Conservation (phyloP, 495 filamentous ascomycete genomes). For the Cairneyella variabilis region DNA sequence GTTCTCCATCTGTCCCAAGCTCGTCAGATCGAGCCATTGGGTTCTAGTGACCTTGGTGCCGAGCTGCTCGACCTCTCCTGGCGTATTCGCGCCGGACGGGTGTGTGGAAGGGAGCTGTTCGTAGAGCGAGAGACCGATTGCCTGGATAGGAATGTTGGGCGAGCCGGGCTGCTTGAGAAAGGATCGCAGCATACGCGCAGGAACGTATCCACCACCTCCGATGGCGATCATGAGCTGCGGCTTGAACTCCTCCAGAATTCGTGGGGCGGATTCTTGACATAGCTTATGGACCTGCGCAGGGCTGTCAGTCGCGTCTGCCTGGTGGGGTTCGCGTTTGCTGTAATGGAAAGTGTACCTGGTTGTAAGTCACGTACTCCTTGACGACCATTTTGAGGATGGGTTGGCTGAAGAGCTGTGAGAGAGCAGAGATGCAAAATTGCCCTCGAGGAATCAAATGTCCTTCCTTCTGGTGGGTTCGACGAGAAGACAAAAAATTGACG, state of each 20-base stretch:
- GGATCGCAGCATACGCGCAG: constrained; percentile 92
- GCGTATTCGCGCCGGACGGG: constrained; percentile 16
- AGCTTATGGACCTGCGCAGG: constrained; percentile 83
- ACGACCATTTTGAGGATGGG: constrained; percentile 61
- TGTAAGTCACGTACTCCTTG: constrained; percentile 94
- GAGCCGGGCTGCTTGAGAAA: constrained; percentile 88
- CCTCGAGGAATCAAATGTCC: too few relatives aligned
- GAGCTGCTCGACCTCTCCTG: constrained; percentile 58
- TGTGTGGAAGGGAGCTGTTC: constrained; percentile 64
- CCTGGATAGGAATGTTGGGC: constrained; percentile 98
- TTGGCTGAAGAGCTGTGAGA: background rate
- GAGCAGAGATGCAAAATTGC: background rate
- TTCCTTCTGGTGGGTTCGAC: constrained; percentile 2
- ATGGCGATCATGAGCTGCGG: constrained; percentile 99
- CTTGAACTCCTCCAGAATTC: constrained; percentile 77
- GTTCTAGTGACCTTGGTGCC: constrained; percentile 96
- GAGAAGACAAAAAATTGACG: constrained; percentile 8
- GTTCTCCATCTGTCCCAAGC: constrained; percentile 81
- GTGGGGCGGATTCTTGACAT: constrained; percentile 76
- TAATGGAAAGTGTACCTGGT: constrained; percentile 61
- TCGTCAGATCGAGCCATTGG: constrained; percentile 93
- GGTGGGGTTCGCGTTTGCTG: constrained; percentile 4
- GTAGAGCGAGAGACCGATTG: constrained; percentile 96
- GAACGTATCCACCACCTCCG: constrained; percentile 95
- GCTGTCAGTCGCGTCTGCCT: constrained; percentile 28